Evolutionary conservation across 176 grass and related monocot species (phyloP).

Genomic region (Calamus simplicifolius): DNA sequence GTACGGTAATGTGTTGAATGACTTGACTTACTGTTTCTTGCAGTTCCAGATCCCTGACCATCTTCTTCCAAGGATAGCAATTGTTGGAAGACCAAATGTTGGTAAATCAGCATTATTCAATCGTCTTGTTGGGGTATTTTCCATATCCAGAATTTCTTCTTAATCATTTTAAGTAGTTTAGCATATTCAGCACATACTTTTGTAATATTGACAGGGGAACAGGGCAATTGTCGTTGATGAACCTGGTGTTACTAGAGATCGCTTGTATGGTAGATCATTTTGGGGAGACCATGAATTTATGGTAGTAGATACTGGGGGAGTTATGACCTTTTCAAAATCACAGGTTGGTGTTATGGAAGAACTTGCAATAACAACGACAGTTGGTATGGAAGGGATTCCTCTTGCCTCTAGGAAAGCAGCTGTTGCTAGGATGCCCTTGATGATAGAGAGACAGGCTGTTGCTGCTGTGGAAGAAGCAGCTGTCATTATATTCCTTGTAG

Average conservation of each 20-base stretch:
- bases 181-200: neutral
- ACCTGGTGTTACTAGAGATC: constrained; percentile 90
- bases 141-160: neutral
- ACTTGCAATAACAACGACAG: constrained; percentile 72
- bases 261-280: constrained; percentile 67
- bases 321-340: constrained; percentile 78
- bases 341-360: constrained; percentile 84
- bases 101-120: constrained; percentile 95
- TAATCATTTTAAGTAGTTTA: no score
- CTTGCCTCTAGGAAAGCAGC: constrained; percentile 76
- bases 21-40: no score
- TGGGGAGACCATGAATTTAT: constrained; percentile 79
- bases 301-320: constrained; percentile 88
- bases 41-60: constrained; percentile 59
- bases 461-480: constrained; percentile 76
- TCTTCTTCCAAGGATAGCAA: constrained; percentile 74
- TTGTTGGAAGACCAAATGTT: constrained; percentile 92
- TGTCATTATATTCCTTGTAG: constrained; percentile 72
- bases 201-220: constrained; percentile 34
- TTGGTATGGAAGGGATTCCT: constrained; percentile 94
- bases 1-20: no score
- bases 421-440: constrained; percentile 88
- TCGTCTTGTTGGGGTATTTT: constrained; percentile 76
- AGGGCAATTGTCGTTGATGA: constrained; percentile 92
- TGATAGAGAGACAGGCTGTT: constrained; percentile 92